Evolutionary conservation across 1,284 basidiomycete species (phyloP), one percentile per base, ranked within the genome.

Genomic region (Pterulicium gracile): DNA sequence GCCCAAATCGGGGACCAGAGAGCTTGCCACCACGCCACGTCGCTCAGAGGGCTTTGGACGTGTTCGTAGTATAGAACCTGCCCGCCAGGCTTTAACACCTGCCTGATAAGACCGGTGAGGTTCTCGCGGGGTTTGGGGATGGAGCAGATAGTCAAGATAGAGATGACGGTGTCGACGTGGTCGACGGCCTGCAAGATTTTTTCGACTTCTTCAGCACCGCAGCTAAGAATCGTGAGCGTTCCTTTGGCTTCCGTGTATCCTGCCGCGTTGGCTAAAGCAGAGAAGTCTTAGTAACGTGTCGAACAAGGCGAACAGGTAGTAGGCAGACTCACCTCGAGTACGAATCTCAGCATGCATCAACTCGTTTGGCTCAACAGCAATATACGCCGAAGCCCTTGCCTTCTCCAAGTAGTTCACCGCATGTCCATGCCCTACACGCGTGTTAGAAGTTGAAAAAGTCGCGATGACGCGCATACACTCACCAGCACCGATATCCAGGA

Each of bases 401-500:
- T 55, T 63, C 50, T 82, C 69, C 23, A 87, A 69, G 53, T 86
- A 85, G 10, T 65, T 63, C 3, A 68, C 62, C 0, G 72, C 75
- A 55, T 83, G 80, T 0, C 83, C 82, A 47, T 75, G 65, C 0
- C 79, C 81, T 81, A 45, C 24, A 15, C 34, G 21, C n/a, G n/a
- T n/a, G n/a, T n/a, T n/a, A 21, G 7, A 21, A 42, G 46, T 43
- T 32, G 42, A 24, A 12, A 39, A 41, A 12, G 36, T 24, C 21
- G 32, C 2, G 10, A 4, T 14, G 24, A 15, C 19, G 1, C 2
- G 2, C 7, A 24, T 27, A 19, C 35, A 54, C 61, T 49, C 49
- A 78, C 81, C 83, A 59, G 83, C 81, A 14, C 83, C 84, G 23
- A 86, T 52, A 52, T 86, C 83, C 18, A 87, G 64, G 1, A 87